A percentile compares a stretch with the other conserved stretches of the same genome.
Conservation (phyloP, 2,329 filamentous ascomycete genomes). For the Dothiorella sarmentorum region DNA sequence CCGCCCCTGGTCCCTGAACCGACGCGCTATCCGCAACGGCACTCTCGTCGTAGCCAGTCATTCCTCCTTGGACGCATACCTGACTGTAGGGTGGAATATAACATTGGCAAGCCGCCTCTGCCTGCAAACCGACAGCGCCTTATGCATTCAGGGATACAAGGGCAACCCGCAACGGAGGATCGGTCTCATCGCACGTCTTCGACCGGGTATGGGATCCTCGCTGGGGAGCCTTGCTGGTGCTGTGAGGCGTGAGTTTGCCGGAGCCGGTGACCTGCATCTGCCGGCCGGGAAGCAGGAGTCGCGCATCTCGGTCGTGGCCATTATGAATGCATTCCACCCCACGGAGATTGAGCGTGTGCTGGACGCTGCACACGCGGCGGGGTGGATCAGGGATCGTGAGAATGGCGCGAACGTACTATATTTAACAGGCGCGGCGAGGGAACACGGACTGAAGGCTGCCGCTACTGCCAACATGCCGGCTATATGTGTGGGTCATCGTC, state of each 20-base stretch:
- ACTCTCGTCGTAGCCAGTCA: slow-evolving; percentile 36
- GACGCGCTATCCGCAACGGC: slow-evolving; percentile 27
- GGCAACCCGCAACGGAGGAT: slow-evolving; percentile 36
- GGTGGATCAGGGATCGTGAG: slow-evolving; percentile 25
- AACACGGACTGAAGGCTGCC: slow-evolving; percentile 32
- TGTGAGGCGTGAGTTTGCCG: slow-evolving; percentile 28
- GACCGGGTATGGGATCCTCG: not conserved
- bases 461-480: slow-evolving; percentile 32
- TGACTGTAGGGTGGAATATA: slow-evolving; percentile 40
- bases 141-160: slow-evolving; percentile 40
- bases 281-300: slow-evolving; percentile 5
- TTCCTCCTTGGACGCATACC: slow-evolving; percentile 36
- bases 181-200: slow-evolving; percentile 33
- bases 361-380: slow-evolving; percentile 25
- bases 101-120: slow-evolving; percentile 32
- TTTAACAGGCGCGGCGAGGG: slow-evolving; percentile 37
- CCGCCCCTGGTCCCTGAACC: slow-evolving; percentile 32
- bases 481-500: slow-evolving; percentile 38
- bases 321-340: slow-evolving; percentile 42
- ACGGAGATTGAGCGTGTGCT: slow-evolving; percentile 37
- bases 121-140: slow-evolving; percentile 26
- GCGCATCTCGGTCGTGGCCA: slow-evolving; percentile 27
- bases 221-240: slow-evolving; percentile 19
- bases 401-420: slow-evolving; percentile 35
- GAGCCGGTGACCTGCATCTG: slow-evolving; percentile 20